These are phyloP conservation scores for Lipomyces mesembrius DNA, from an alignment of 805 yeast species.

Conservation along the genomic window DNA sequence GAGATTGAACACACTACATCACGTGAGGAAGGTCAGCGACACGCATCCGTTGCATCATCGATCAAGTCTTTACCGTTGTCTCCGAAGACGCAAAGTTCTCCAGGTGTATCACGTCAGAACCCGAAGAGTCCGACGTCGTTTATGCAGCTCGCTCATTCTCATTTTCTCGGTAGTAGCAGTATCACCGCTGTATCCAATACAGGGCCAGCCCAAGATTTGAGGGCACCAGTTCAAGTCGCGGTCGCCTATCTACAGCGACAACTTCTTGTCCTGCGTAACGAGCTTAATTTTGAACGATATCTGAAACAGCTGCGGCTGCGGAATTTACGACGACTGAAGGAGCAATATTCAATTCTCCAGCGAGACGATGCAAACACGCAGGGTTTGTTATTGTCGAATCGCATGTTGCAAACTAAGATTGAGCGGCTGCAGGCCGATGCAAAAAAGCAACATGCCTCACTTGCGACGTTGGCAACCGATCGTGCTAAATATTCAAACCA, in stretches of 20 bases:
- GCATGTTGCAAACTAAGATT: conserved; percentile 41
- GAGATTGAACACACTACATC: neutral
- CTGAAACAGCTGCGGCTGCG: conserved; percentile 55
- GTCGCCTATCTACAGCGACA: conserved; percentile 54
- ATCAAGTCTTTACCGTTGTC: neutral
- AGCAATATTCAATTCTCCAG: conserved; percentile 42
- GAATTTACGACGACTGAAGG: conserved; percentile 46
- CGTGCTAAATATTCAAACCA: conserved; percentile 47
- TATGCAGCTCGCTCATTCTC: conserved; percentile 24
- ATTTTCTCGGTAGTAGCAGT: neutral
- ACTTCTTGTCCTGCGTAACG: conserved; percentile 60
- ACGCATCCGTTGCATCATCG: neutral
- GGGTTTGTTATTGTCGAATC: conserved; percentile 42
- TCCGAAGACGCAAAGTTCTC: conserved; percentile 1
- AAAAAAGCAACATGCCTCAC: conserved; percentile 43
- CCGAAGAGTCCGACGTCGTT: conserved; percentile 15
- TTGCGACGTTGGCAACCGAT: conserved; percentile 45
- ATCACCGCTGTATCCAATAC: neutral
- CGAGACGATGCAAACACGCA: conserved; percentile 44
- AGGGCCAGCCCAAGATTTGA: neutral
- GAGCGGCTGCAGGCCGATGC: conserved; percentile 42
- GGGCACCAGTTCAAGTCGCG: neutral
- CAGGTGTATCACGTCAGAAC: conserved; percentile 1
- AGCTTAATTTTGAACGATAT: conserved; percentile 62
- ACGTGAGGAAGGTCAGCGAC: neutral